phyloP scores from a whole-genome alignment of 2,329 filamentous ascomycete species.

The Zelopaecilomyces penicillatus region DNA sequence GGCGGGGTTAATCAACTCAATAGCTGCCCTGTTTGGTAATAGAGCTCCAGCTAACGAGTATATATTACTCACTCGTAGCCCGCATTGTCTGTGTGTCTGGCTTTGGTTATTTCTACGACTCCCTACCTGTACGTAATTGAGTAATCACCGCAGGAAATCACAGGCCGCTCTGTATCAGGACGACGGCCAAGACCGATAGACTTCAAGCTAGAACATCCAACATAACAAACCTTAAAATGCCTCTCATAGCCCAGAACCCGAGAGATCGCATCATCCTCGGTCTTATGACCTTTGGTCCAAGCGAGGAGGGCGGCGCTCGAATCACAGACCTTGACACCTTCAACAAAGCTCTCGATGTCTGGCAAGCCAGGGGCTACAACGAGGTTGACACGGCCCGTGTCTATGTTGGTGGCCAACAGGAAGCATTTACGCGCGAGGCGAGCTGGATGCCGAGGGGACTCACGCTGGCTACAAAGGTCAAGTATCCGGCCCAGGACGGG shows the following conservation, averaged over 20 bases:
- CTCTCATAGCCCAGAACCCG: constrained; percentile 33
- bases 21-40: too few relatives aligned
- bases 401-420: constrained; percentile 66
- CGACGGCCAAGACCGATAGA: too few relatives aligned
- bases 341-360: constrained; percentile 62
- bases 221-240: constrained; percentile 28
- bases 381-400: constrained; percentile 77
- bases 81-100: too few relatives aligned
- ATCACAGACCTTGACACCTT: constrained; percentile 61
- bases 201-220: neutral
- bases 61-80: too few relatives aligned
- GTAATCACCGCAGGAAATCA: neutral
- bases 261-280: constrained; percentile 71
- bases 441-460: constrained; percentile 73
- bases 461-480: constrained; percentile 67
- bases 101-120: too few relatives aligned
- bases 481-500: constrained; percentile 53
- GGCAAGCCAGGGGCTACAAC: constrained; percentile 72
- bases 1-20: too few relatives aligned
- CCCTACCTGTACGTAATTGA: neutral
- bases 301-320: constrained; percentile 53
- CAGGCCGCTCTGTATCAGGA: neutral
- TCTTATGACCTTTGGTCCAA: constrained; percentile 76
- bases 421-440: constrained; percentile 67
- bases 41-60: too few relatives aligned